These are phyloP conservation scores for Solanum arcanum DNA, from an alignment of 257 asterid genomes.

Conservation along the genomic window DNA sequence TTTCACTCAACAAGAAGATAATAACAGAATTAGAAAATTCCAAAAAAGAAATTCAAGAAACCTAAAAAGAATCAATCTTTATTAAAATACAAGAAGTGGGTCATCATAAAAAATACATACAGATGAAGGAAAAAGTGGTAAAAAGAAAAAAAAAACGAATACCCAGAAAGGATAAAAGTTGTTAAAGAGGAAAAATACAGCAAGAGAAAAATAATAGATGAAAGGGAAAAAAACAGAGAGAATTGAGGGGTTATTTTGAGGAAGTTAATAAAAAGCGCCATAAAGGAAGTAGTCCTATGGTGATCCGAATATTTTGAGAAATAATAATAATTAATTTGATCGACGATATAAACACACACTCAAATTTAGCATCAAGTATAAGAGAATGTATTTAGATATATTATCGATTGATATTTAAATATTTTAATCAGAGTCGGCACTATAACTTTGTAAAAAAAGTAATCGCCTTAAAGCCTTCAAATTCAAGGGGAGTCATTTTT, in stretches of 20 bases:
- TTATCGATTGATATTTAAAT: neutral
- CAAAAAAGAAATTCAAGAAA: neutral
- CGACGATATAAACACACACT: neutral
- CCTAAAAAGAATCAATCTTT: conserved; percentile 12
- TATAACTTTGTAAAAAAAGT: too few relatives aligned
- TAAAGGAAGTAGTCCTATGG: conserved; percentile 44
- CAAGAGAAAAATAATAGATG: neutral
- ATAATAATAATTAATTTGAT: too few relatives aligned
- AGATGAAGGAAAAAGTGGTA: conserved; percentile 8
- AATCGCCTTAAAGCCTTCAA: too few relatives aligned
- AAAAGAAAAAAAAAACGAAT: neutral
- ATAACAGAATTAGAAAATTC: conserved; percentile 3
- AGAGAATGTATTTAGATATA: neutral
- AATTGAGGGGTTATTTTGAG: conserved; percentile 11
- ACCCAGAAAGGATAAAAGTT: conserved; percentile 28
- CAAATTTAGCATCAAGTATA: neutral
- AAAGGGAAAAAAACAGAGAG: conserved; percentile 11
- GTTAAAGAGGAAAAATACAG: neutral
- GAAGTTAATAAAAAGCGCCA: conserved; percentile 8
- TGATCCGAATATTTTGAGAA: neutral
- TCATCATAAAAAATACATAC: conserved; percentile 24
- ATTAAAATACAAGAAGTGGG: neutral
- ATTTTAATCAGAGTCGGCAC: too few relatives aligned
- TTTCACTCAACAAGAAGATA: neutral
- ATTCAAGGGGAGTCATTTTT: too few relatives aligned